Evolutionary conservation across 768 basidiomycete genomes (phyloP), one percentile per base, ranked within the genome.

Genomic region (Boletales sp.): DNA sequence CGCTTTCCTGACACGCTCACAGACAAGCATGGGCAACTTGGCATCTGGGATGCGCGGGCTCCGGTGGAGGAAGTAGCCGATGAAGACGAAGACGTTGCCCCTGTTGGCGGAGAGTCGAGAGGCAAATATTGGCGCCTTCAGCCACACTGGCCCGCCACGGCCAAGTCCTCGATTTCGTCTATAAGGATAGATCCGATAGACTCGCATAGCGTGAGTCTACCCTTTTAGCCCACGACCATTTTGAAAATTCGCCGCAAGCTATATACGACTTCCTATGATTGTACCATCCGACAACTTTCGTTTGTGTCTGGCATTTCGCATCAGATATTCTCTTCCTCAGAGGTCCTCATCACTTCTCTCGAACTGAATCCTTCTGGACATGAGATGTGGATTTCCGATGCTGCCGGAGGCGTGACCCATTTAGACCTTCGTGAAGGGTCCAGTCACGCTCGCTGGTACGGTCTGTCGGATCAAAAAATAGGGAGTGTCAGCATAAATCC

Each of bases 311-410:
- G 85, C 2, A 69, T 84, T 30, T 88, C 90, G 3, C 73, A 72
- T 21, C 87, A 93, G 64, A 65, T 93, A 15, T 86, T 78, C 58
- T 72, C 81, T 2, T 79, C 77, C 17, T 49, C 60, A 11, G 82
- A 83, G 2, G 79, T 65, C 12, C 72, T 91, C 35, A 80, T 91
- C 24, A 80, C 77, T n/a, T 83, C 81, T 55, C 72, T 92, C 44
- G 90, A 93, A 54, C 58, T 90, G 12, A 67, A 79, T 0, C 81
- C 84, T 0, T 70, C 72, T 3, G 90, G 90, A 0, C 72, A 85
- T 43, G 89, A 91, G 61, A 79, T 93, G 77, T 93, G 90, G 90
- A 76, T 92, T 46, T 87, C 88, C 2, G 90, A 93, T 63, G 75
- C 72, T 3, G 55, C 68, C 8, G 90, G 90, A 14, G 85, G 88